Evolutionary conservation across 768 basidiomycete species (phyloP), one percentile per base, ranked within the genome.

Genomic region (Rhizopogon vesiculosus): DNA sequence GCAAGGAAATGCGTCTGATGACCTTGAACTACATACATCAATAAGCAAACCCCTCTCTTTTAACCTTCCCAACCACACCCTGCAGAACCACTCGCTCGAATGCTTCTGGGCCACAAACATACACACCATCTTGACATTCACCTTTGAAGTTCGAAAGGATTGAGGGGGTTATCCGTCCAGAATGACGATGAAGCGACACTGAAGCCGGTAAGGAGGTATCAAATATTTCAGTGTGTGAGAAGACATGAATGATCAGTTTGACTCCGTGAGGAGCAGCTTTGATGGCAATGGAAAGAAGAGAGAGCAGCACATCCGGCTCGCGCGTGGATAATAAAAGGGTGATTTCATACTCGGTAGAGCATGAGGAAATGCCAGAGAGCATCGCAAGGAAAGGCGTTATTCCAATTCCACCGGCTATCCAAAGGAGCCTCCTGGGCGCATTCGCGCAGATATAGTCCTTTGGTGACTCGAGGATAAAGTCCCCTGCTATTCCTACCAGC

Each of bases 371-470:
- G 22, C 22, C 44, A 49, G 13, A 54, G 3, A 85, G 68, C 83
- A 86, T 82, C 33, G 77, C 78, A 31, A 87, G 64, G 68, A 84
- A 87, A 0, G 84, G 85, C 15, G 85, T 87, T 45, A 87, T 56
- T 2, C 86, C 85, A 52, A 87, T 86, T 1, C 85, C 85, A 19
- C 83, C 83, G 0, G 83, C 84, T 15, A 81, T 56, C 83, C 81
- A 86, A 42, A 85, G 62, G 51, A 81, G 65, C 45, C 70, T 72
- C 22, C 42, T 52, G 28, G 45, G 52, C 16, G 42, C 45, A 4
- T 22, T 0, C 15, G 13, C 31, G 43, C 3, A 15, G 22, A 41
- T 5, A 7, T 2, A 15, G 29, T 28, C 45, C 51, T 48, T 42
- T 44, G 18, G 35, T 35, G 42, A 33, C 15, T 35, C 3, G 5